Evolutionary conservation across 1,284 basidiomycete species (phyloP), one percentile per base, ranked within the genome.

Genomic region (Malassezia slooffiae): DNA sequence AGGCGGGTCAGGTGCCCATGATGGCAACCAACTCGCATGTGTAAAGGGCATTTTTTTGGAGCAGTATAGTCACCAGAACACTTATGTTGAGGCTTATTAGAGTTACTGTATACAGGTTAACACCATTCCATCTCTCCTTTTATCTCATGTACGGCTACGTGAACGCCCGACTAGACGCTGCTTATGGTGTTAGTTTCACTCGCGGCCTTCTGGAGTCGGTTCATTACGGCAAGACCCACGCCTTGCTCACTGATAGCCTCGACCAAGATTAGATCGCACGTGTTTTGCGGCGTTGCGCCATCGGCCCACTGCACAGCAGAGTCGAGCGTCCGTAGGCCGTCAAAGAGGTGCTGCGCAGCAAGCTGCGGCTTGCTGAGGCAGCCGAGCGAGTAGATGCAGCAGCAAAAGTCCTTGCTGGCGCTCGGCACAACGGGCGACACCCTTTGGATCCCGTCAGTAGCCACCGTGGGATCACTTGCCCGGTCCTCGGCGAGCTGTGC

Each of bases 211-310:
- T 78, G 79, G n/a, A 90, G 79, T n/a, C 91, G 76, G 67, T 97
- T 96, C 90, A 96, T 96, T 20, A 97, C 80, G 1, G 93, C 93
- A 34, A 96, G 71, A 0, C 91, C 93, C 55, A 95, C 82, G 21
- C 80, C 78, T 16, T 77, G 77, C 67, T 95, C 87, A 26, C 75
- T 71, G 15, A 95, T 76, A 47, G 82, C 87, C 71, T 97, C 90
- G 38, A 93, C 78, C 12, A 96, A 70, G 56, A 99, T 96, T 22
- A 81, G 62, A 58, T 89, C 80, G 5, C 88, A 88, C 1, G 80
- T 80, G 34, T 75, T 71, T 17, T 7, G 24, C 17, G 28, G 26
- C n/a, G 6, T 23, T 16, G 1, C n/a, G n/a, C 30, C 45, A 20
- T 47, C 12, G 38, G 30, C 10, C 38, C 70, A 72, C 19, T 45